Evolutionary conservation across 306 rosid genomes (phyloP), one percentile per base, ranked within the genome.

Genomic region (Rosa multiflora): DNA sequence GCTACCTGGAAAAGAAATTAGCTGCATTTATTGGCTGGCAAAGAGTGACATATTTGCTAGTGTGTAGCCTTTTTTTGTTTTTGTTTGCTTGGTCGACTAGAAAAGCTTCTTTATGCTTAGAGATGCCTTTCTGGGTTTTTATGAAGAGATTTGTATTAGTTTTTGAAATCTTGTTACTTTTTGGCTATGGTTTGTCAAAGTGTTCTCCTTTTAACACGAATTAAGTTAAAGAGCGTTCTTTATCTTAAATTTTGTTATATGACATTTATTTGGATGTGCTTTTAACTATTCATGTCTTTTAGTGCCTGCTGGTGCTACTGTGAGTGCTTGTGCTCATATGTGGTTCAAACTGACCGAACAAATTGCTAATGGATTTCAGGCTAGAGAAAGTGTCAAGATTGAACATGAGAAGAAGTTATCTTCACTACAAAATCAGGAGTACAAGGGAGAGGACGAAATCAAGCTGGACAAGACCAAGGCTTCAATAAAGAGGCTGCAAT

Each of bases 381-480:
- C 89, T 11, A 91, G 99, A 83, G 99, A 96, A 93, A 87, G 94
- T 47, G 88, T 88, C 86, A 96, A 91, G 93, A 96, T 96, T 69
- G 99, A 89, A 66, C 97, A 90, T 77, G 97, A 91, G 62, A 93
- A 90, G 91, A 96, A 96, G 86, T 62, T 96, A 82, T 82, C 96
- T 4, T 78, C 86, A 0, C 85, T 96, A 61, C 99, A 96, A 80
- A 87, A 86, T 83, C 98, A 93, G 86, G 99, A 96, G 83, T 91
- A 87, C 94, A 96, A 90, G 83, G 97, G 98, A 67, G 97, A 89
- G 73, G 97, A 93, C 67, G 97, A 91, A 83, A 85, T 88, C 67
- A 93, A 96, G 92, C 77, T 93, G 77, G 87, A 89, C 88, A 93
- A 93, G 89, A 96, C 99, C 78, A 96, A 96, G 90, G 68, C 96